Conservation (phyloP, 1,284 basidiomycete genomes). For the Tylopilus orsonianus region DNA sequence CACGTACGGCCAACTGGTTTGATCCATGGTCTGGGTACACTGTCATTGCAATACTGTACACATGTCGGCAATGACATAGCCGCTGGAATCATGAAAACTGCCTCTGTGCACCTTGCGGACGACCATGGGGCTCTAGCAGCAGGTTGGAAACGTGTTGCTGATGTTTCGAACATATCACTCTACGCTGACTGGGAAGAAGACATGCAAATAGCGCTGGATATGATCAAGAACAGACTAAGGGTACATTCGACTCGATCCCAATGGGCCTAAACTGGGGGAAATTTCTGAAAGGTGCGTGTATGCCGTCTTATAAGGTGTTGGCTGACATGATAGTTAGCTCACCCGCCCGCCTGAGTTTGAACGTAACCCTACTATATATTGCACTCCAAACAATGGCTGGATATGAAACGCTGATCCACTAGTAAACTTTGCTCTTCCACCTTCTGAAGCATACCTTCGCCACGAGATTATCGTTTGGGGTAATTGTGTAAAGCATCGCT, state of each 20-base stretch:
- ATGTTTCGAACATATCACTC: constrained; percentile 84
- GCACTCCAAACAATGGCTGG: constrained; percentile 97
- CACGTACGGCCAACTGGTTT: constrained; percentile 52
- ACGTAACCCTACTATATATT: constrained; percentile 69
- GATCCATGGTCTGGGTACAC: constrained; percentile 57
- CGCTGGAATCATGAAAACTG: constrained; percentile 71
- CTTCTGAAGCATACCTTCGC: constrained; percentile 94
- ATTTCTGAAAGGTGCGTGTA: constrained; percentile 67
- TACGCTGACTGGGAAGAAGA: constrained; percentile 88
- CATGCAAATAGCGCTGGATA: constrained; percentile 68
- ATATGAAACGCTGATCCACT: constrained; percentile 97
- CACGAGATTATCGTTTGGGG: constrained; percentile 97
- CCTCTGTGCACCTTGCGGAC: constrained; percentile 51
- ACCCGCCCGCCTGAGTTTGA: constrained; percentile 69
- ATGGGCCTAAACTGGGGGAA: constrained; percentile 84
- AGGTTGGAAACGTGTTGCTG: constrained; percentile 75
- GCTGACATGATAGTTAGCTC: constrained; percentile 45
- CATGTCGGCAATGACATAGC: constrained; percentile 59
- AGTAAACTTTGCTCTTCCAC: constrained; percentile 90
- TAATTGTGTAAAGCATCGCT: constrained; percentile 97
- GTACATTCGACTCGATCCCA: constrained; percentile 77
- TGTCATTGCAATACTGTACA: constrained; percentile 68
- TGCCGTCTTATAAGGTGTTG: not conserved
- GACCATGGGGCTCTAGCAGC: constrained; percentile 60
- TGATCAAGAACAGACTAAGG: constrained; percentile 74